Base-by-base conservation (phyloP, 2,329 filamentous ascomycete species). In the Penicillium sp. region DNA sequence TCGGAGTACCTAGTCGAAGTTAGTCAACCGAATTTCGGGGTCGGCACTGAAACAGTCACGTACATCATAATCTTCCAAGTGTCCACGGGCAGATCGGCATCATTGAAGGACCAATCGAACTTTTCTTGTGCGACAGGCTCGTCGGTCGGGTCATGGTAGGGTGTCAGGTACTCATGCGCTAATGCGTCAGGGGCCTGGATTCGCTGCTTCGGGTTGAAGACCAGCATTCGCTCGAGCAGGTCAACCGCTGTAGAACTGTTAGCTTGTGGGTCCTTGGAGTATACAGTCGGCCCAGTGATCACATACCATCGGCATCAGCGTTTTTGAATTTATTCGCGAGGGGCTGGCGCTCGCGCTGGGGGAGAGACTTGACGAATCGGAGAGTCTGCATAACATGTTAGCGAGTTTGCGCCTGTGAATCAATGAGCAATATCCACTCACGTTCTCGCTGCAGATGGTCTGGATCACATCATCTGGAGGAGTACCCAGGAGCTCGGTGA, bases 51-150 rank as follows among this genome's bases (percentile, higher is more conserved):
- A 29, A 16, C 8, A 31, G 32, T 43, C 42, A 74, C 89, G 71
- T 82, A 96, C 94, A 99, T 99, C 94, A 97, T 99, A 73, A 99
- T 97, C 81, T 99, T 99, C 94, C 94, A 99, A n/a, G 92, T 96
- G 72, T 99, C 94, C 47, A 97, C 92, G 1, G 94, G 93, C 54
- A 99, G 81, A 71, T 99, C 94, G 45, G 93, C 94, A 67, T 99
- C 94, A 75, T 97, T 97, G 79, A 99, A 99, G 50, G 92, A 97
- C 94, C 94, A 99, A 74, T 99, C 94, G 68, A 99, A 99, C 79
- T 96, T 97, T 81, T 97, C 92, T 58, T 96, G 91, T 21, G 94
- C 91, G 14, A 92, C 87, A 1, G 94, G 94, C 81, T 99, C 94
- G 70, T 99, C 94, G 43, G 90, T 94, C 8, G 94, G 92, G 72